phyloP scores from a whole-genome alignment of 441 rosid genomes.

The Kokia cookei region DNA sequence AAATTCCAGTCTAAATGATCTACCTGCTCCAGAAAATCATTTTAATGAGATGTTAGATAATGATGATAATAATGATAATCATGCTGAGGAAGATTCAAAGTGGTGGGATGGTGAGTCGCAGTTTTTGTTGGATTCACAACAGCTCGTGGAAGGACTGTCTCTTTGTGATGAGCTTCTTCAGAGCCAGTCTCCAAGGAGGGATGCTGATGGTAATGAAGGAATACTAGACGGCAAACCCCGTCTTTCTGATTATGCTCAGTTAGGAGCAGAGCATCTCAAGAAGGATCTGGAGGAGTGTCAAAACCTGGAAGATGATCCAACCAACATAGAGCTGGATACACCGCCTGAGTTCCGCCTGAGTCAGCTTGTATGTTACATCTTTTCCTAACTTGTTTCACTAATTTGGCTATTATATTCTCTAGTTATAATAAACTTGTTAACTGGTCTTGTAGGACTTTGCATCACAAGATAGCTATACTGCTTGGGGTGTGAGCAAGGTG shows the following conservation, averaged over 20 bases:
- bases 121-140: slow-evolving; percentile 67
- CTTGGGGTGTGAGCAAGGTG: slow-evolving; percentile 68
- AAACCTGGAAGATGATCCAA: slow-evolving; percentile 58
- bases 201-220: slow-evolving; percentile 35
- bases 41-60: slow-evolving; percentile 22
- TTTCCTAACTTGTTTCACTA: background rate
- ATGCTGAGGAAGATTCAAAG: slow-evolving; percentile 51
- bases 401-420: background rate
- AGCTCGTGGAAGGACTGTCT: slow-evolving; percentile 85
- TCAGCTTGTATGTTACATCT: slow-evolving; percentile 63
- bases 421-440: background rate
- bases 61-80: slow-evolving; percentile 9
- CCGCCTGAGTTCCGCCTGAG: slow-evolving; percentile 92
- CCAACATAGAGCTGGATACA: slow-evolving; percentile 78
- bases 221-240: slow-evolving; percentile 27
- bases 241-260: slow-evolving; percentile 63
- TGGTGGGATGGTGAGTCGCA: slow-evolving; percentile 87
- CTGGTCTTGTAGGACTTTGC: slow-evolving; percentile 58
- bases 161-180: slow-evolving; percentile 76
- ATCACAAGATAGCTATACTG: slow-evolving; percentile 82
- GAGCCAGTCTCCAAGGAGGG: slow-evolving; percentile 68
- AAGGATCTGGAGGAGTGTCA: slow-evolving; percentile 89
- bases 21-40: slow-evolving; percentile 19
- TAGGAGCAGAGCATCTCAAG: slow-evolving; percentile 76
- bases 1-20: slow-evolving; percentile 13